Percentiles rank a stretch among this genome's conserved stretches.
Evolutionary conservation across 495 filamentous ascomycete species (phyloP).

Genomic region (Pseudomonodictys pantanalensis): DNA sequence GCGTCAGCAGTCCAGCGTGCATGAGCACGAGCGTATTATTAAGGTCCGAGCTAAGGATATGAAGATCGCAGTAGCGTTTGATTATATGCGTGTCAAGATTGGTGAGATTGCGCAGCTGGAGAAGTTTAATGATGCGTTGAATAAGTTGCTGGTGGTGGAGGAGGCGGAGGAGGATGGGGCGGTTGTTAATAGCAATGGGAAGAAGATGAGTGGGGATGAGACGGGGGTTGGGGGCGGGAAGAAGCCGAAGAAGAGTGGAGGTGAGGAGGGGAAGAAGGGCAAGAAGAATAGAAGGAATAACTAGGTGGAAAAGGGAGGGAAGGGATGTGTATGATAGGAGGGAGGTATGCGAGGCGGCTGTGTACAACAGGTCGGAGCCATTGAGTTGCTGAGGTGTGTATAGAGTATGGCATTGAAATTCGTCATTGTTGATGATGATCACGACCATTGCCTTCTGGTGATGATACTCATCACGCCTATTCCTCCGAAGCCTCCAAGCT

Average conservation of each 20-base stretch:
- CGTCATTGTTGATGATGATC: too few relatives aligned
- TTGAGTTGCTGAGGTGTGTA: too few relatives aligned
- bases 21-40: constrained; percentile 11
- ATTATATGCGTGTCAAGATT: constrained; percentile 80
- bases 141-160: constrained; percentile 59
- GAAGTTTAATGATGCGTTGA: constrained; percentile 67
- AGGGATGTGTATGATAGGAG: too few relatives aligned
- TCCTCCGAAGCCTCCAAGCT: too few relatives aligned
- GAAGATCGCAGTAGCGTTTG: constrained; percentile 77
- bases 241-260: constrained; percentile 15
- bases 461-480: too few relatives aligned
- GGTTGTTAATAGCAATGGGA: constrained; percentile 23
- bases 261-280: constrained; percentile 6
- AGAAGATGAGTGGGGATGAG: constrained; percentile 32
- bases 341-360: too few relatives aligned
- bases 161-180: constrained; percentile 19
- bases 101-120: constrained; percentile 76
- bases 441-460: too few relatives aligned
- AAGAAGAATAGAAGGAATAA: constrained; percentile 33
- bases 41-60: constrained; percentile 38
- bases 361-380: too few relatives aligned
- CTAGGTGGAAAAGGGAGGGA: not conserved
- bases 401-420: too few relatives aligned
- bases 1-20: not conserved
- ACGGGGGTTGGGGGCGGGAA: constrained; percentile 9